phyloP scores from a whole-genome alignment of 2,329 filamentous ascomycete species.

The Drechslerella coelobrocha region DNA sequence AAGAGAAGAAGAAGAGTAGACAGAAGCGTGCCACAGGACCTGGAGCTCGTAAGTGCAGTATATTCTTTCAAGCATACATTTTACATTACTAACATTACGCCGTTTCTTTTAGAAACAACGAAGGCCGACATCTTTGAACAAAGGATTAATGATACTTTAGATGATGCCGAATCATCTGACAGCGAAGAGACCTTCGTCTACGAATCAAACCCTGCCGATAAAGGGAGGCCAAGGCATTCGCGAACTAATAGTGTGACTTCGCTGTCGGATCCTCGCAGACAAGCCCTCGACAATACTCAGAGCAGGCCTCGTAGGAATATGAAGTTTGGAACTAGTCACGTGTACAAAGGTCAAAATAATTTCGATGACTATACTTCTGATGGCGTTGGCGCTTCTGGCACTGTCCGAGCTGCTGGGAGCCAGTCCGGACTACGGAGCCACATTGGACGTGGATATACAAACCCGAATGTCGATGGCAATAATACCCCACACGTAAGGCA shows the following conservation, averaged over 20 bases:
- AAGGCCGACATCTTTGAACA: constrained; percentile 99
- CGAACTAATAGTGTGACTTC: constrained; percentile 94
- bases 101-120: constrained; percentile 71
- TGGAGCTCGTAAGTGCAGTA: constrained; percentile 52
- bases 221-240: constrained; percentile 74
- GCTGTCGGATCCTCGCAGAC: constrained; percentile 60
- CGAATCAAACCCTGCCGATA: constrained; percentile 89
- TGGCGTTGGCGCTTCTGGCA: constrained; percentile 31
- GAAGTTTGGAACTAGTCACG: constrained; percentile 53
- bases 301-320: constrained; percentile 50
- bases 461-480: constrained; percentile 23
- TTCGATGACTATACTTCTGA: constrained; percentile 45
- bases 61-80: constrained; percentile 7
- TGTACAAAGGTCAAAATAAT: constrained; percentile 26
- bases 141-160: constrained; percentile 92
- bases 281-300: constrained; percentile 31
- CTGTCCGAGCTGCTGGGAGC: constrained; percentile 16
- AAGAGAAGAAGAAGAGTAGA: constrained; percentile 82
- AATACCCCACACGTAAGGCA: constrained; percentile 25
- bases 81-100: constrained; percentile 41
- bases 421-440: constrained; percentile 37
- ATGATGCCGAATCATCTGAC: constrained; percentile 94
- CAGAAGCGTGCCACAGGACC: constrained; percentile 68
- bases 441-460: constrained; percentile 45
- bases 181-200: constrained; percentile 99